Base-by-base conservation (phyloP, 1,284 basidiomycete genomes). In the Porogramme epimiltina region DNA sequence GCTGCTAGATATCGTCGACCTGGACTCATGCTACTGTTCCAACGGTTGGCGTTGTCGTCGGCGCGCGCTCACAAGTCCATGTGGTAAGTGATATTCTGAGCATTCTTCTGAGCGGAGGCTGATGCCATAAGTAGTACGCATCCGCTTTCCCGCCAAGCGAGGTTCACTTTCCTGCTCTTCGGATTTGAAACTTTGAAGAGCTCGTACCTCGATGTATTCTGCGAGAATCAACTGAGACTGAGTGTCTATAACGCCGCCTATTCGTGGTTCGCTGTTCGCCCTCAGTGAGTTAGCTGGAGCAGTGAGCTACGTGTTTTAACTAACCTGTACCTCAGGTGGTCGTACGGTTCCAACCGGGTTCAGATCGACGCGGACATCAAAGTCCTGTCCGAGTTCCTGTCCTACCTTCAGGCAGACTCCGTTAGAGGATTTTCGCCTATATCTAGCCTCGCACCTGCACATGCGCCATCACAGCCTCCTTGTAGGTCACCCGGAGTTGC, bases 151-250 rank as follows among this genome's bases (percentile, higher is more conserved):
- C 84, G 96, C 26, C 95, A 98, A 74, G 80, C 88, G 1, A 84
- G 94, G 18, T 95, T 96, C 67, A 87, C 91, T 0, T 85, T 99
- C 63, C 75, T 98, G 9, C 75, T 95, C 2, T 97, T 99, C 65
- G 95, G 93, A 0, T 95, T 99, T 66, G 94, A 97, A 67, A 83
- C 94, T 1, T 72, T 99, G 34, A 91, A 92, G 63, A 93, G 92
- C 57, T 95, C 91, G 25, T 82, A 87, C 55, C 76, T 98, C 61
- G 97, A 99, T 67, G 78, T 85, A 0, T 84, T 85, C 52, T 89
- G 93, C 52, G 96, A 99, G 71, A 79, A 85, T 58, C 71, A 82
- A 22, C 74, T 95, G 49, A 82, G 97, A 42, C 82, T 91, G 58
- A 79, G 78, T 44, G 73, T 99, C 11, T 98, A 93, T 69, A 72